Evolutionary conservation across 1,139 yeast genomes (phyloP).

Genomic region (Pichia sp.): DNA sequence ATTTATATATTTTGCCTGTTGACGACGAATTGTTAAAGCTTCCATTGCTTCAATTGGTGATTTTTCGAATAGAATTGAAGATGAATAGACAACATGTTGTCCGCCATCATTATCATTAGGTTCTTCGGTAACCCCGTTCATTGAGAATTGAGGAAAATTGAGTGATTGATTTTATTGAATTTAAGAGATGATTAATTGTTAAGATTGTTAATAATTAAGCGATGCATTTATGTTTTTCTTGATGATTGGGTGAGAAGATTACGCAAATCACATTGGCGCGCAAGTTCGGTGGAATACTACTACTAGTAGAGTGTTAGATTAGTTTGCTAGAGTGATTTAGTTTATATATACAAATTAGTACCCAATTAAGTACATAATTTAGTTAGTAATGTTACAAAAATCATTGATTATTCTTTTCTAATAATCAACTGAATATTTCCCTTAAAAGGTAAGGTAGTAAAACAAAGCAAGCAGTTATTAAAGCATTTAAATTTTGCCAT

Average conservation of each 20-base stretch:
- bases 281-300: no score
- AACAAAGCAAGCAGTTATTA: constrained; percentile 68
- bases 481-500: constrained; percentile 58
- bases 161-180: not conserved
- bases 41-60: constrained; percentile 44
- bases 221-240: no score
- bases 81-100: constrained; percentile 32
- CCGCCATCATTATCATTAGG: constrained; percentile 1
- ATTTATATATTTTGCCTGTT: constrained; percentile 40
- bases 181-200: no score
- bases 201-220: no score
- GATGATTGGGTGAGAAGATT: no score
- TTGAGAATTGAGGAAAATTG: not conserved
- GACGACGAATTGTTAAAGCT: constrained; percentile 37
- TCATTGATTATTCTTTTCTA: not conserved
- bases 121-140: not conserved
- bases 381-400: no score
- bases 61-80: constrained; percentile 38
- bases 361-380: no score
- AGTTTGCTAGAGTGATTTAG: no score
- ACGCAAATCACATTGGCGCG: no score
- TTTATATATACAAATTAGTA: no score
- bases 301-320: no score
- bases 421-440: constrained; percentile 31
- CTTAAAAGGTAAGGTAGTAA: constrained; percentile 66